Evolutionary conservation across 345 rosid genomes (phyloP).

Genomic region (Eucalyptus sideroxylon): DNA sequence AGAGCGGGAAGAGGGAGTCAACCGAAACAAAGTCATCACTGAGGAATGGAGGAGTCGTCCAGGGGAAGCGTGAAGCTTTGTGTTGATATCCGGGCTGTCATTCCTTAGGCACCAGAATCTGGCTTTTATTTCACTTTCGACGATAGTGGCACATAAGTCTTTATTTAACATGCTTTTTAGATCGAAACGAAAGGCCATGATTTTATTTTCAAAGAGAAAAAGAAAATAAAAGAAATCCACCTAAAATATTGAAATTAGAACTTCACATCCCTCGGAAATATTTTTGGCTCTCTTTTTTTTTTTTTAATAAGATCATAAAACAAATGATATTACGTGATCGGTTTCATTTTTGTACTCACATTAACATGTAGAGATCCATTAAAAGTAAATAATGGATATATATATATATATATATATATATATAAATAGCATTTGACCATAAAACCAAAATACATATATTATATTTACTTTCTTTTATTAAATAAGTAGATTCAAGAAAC

Average conservation of each 20-base stretch:
- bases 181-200: not conserved
- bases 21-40: not conserved
- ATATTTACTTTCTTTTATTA: too few relatives aligned
- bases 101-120: not conserved
- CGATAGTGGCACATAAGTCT: too few relatives aligned
- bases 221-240: too few relatives aligned
- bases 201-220: not conserved
- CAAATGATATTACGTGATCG: not conserved
- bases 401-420: too few relatives aligned
- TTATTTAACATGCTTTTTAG: too few relatives aligned
- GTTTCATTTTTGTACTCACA: not conserved
- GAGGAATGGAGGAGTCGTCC: not conserved
- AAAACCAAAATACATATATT: not conserved
- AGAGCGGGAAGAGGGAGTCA: not conserved
- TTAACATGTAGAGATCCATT: not conserved
- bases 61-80: not conserved
- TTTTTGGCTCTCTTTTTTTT: not conserved
- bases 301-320: not conserved
- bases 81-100: not conserved
- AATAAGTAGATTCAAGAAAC: too few relatives aligned
- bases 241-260: not conserved
- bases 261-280: rapidly evolving
- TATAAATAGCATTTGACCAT: not conserved
- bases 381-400: too few relatives aligned
- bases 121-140: too few relatives aligned